Percentiles rank a stretch among this genome's conserved stretches.
phyloP scores from a whole-genome alignment of 2,329 filamentous ascomycete genomes.

The Paecilomyces sp. region DNA sequence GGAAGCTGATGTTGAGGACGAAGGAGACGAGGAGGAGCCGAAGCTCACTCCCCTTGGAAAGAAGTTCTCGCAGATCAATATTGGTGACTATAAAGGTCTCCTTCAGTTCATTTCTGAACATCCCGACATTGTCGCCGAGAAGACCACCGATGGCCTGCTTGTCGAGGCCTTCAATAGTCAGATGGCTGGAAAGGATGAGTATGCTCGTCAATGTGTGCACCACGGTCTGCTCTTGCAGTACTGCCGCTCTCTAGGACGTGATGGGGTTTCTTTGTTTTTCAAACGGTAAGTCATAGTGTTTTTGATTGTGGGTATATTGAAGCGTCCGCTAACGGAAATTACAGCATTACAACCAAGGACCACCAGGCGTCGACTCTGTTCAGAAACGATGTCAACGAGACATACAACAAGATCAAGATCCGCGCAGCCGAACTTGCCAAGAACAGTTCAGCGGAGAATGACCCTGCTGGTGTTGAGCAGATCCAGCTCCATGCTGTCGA shows the following conservation, averaged over 20 bases:
- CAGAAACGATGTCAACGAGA: slow-evolving; percentile 83
- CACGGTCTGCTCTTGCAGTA: slow-evolving; percentile 91
- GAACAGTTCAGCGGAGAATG: slow-evolving; percentile 46
- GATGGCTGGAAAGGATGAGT: slow-evolving; percentile 67
- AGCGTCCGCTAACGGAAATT: background rate
- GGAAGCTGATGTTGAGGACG: slow-evolving; percentile 47
- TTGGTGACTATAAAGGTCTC: slow-evolving; percentile 65
- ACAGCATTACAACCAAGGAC: slow-evolving; percentile 69
- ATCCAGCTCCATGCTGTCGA: slow-evolving; percentile 97
- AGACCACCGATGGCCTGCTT: slow-evolving; percentile 83
- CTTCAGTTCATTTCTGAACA: slow-evolving; percentile 72
- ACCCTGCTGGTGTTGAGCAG: slow-evolving; percentile 70
- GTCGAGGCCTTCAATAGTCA: slow-evolving; percentile 88
- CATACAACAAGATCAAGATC: slow-evolving; percentile 72
- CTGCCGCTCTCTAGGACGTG: slow-evolving; percentile 78
- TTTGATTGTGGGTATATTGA: background rate
- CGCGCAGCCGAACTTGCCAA: slow-evolving; percentile 67
- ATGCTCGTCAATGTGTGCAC: slow-evolving; percentile 80
- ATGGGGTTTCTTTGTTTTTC: slow-evolving; percentile 90
- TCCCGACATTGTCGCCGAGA: slow-evolving; percentile 71
- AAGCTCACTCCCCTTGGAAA: slow-evolving; percentile 72
- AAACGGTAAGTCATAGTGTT: slow-evolving; percentile 54
- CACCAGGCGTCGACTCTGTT: slow-evolving; percentile 91
- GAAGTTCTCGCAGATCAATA: slow-evolving; percentile 71
- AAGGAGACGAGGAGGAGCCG: slow-evolving; percentile 62